Conservation (phyloP, 257 asterid genomes). For the Petunia secreta region DNA sequence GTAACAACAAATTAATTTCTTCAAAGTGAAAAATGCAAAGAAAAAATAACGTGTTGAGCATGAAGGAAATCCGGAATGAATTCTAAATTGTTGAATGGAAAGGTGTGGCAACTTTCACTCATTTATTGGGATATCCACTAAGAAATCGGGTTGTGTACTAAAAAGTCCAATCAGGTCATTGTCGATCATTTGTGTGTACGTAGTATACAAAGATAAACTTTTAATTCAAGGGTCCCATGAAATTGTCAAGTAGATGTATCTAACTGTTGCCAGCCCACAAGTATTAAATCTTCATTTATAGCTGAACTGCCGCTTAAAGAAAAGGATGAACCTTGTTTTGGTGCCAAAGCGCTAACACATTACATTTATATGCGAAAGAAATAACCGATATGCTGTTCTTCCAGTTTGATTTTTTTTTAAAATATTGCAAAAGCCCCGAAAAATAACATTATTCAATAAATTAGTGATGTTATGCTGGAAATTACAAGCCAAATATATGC, state of each 20-base stretch:
- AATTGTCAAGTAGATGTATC: not conserved
- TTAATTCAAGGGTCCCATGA: constrained; percentile 19
- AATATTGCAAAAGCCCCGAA: not conserved
- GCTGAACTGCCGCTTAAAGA: not conserved
- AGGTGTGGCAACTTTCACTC: no score
- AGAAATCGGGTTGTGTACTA: not conserved
- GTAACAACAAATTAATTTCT: no score
- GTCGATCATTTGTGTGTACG: not conserved
- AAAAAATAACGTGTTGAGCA: no score
- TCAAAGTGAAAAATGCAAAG: no score
- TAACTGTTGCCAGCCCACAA: not conserved
- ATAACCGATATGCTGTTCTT: not conserved
- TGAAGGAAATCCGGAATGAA: no score
- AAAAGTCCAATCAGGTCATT: constrained; percentile 21
- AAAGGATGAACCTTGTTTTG: no score
- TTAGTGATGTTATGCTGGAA: not conserved
- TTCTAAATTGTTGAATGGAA: no score
- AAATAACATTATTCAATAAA: not conserved
- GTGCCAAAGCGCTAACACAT: not conserved
- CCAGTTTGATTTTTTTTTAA: not conserved
- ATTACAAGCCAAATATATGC: not conserved
- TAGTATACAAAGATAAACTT: constrained; percentile 12
- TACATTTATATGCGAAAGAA: not conserved
- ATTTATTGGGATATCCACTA: not conserved
- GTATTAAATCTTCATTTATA: constrained; percentile 4